phyloP scores from a whole-genome alignment of 1,139 yeast genomes.

The Arxiozyma heterogenica region DNA sequence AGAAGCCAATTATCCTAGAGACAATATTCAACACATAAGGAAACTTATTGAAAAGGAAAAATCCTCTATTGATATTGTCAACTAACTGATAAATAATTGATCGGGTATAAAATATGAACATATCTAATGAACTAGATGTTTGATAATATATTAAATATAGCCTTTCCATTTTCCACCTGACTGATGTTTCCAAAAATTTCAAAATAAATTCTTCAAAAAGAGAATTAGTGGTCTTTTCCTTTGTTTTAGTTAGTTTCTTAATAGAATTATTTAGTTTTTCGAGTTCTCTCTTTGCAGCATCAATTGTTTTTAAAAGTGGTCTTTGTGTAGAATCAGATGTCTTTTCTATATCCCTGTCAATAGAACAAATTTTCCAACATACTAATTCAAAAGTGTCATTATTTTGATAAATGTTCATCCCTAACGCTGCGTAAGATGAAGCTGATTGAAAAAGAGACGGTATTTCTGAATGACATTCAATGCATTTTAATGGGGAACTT shows the following conservation, averaged over 20 bases:
- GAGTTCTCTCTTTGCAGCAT: constrained; percentile 22
- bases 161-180: constrained; percentile 24
- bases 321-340: constrained; percentile 15
- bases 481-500: constrained; percentile 18
- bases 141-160: constrained; percentile 20
- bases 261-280: constrained; percentile 12
- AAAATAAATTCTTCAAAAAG: constrained; percentile 22
- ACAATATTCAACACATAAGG: constrained; percentile 20
- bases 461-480: constrained; percentile 20
- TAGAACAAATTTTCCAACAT: constrained; percentile 26
- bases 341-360: constrained; percentile 27
- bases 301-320: constrained; percentile 27
- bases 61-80: constrained; percentile 14
- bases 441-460: constrained; percentile 25
- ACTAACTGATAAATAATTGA: constrained; percentile 17
- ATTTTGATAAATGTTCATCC: constrained; percentile 21
- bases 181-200: constrained; percentile 14
- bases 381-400: constrained; percentile 26
- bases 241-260: constrained; percentile 7
- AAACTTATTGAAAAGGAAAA: constrained; percentile 17
- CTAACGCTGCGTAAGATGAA: constrained; percentile 21
- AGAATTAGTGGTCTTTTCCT: constrained; percentile 14
- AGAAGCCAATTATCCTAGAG: constrained; percentile 20
- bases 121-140: constrained; percentile 14
- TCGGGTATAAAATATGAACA: constrained; percentile 16